Base-by-base conservation (phyloP, 768 basidiomycete species). In the Naganishia friedmannii region DNA sequence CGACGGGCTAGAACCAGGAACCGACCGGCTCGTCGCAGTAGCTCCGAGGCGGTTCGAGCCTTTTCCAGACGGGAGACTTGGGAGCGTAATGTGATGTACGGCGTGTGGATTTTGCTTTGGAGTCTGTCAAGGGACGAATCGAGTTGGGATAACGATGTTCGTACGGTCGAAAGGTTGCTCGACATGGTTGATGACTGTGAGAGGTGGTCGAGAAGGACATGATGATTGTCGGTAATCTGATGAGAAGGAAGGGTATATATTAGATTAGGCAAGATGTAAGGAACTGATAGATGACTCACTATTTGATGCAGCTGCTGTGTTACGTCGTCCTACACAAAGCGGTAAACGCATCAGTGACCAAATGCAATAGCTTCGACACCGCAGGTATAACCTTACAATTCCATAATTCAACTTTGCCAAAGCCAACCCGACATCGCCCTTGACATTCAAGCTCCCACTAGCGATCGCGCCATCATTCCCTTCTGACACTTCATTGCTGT, bases 401-500 rank as follows among this genome's bases (percentile, higher is more conserved):
- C 89, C 90, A 76, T 88, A 86, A 71, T 88, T 90, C 3, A 99
- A 84, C 79, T 91, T 93, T 7, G 91, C 88, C 32, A 97, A 89
- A 3, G 92, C 92, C 2, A 91, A 86, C 3, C 91, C 90, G 13
- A 96, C 89, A 74, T 97, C 95, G 71, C 93, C 92, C 78, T 88
- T 91, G 58, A 74, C 81, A 1, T 67, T 77, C 73, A 46, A 69
- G 26, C 29, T 60, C 21, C 56, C 45, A 37, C 51, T 69, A 23
- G 45, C 72, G 10, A 54, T 32, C 31, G 26, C 60, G 88, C 54
- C 53, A 26, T 6, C 54, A 54, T 23, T 53, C 17, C 67, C 39
- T 15, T 45, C 53, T 26, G 4, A 53, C 8, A 28, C 2, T 19
- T 37, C 39, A 23, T 17, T 42, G 23, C 15, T 42, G 42, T 13